Base-by-base conservation (phyloP, 31 red algal genomes). In the Endocladia muricata region DNA sequence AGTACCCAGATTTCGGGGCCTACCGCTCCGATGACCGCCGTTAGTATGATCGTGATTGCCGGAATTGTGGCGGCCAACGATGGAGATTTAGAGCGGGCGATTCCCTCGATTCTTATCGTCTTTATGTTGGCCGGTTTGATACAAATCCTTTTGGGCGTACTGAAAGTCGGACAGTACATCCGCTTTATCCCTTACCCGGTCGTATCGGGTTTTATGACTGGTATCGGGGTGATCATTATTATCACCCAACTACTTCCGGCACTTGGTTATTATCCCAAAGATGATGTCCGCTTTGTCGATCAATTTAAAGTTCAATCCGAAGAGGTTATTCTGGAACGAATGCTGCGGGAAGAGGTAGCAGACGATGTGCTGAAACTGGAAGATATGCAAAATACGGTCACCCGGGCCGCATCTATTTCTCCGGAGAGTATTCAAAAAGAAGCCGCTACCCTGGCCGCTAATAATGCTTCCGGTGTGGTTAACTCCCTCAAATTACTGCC, bases 91-190 rank as follows among this genome's bases (percentile, higher is more conserved):
- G 13, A 11, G 11, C 13, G 26, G 26, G 60, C 60, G 26, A 11
- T 64, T 17, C 60, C 60, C 13, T 11, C 60, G 11, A 64, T 64
- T 22, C 13, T 64, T 13, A 48, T 51, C 47, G 70, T 74, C 38
- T 74, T 74, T 74, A 30, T 74, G 55, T 56, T 74, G 39, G 70
- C 70, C 25, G 70, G 70, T 30, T 22, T 74, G 23, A 48, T 74
- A 23, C 70, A 56, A 22, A 55, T 74, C 55, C 26, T 51, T 26
- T 48, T 54, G 23, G 36, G 38, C 26, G 22, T 74, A 31, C 42
- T 48, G 30, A 35, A 35, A 54, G 25, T 74, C 28, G 70, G 70
- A 74, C 28, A 74, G 28, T 74, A 54, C 22, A 74, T 74, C 29
- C 48, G 39, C 28, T 74, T 55, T 43, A 74, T 74, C 38, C 70